These are phyloP conservation scores for Oryza nivara DNA, from an alignment of 176 grass and related monocot genomes.

Conservation along the genomic window DNA sequence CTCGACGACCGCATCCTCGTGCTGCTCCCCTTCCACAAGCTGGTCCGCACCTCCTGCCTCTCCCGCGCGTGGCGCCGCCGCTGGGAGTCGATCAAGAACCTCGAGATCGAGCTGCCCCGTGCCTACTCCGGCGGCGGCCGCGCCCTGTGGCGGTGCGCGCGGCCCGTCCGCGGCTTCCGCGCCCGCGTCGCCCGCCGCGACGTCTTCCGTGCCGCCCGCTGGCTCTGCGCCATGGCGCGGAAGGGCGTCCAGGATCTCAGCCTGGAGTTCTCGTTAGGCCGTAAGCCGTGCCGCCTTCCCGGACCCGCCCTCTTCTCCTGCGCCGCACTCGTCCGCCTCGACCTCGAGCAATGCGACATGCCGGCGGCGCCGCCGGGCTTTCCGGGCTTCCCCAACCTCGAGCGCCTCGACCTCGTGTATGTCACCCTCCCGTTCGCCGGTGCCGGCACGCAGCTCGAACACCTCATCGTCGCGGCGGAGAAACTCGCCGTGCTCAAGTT, in stretches of 20 bases:
- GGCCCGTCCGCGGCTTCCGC: background rate
- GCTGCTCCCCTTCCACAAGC: too few species aligned
- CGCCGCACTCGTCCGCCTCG: background rate
- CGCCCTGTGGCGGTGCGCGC: background rate
- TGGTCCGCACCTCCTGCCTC: too few species aligned
- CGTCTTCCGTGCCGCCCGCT: background rate
- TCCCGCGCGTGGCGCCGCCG: too few species aligned
- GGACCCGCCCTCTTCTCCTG: background rate
- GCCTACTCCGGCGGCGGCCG: too few species aligned
- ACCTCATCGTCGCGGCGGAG: background rate
- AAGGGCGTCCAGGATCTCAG: background rate
- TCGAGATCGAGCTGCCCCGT: too few species aligned
- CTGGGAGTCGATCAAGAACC: too few species aligned
- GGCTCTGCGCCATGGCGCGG: background rate
- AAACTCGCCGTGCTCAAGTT: background rate
- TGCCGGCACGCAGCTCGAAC: background rate
- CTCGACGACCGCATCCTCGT: too few species aligned
- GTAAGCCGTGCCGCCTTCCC: background rate
- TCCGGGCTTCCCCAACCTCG: background rate
- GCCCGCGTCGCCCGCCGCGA: background rate
- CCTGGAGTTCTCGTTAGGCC: background rate
- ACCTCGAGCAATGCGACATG: background rate
- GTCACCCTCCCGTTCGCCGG: background rate
- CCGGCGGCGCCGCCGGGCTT: background rate
- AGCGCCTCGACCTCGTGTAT: background rate